phyloP scores from a whole-genome alignment of 2,329 filamentous ascomycete genomes.

The Pyrenophora seminiperda region DNA sequence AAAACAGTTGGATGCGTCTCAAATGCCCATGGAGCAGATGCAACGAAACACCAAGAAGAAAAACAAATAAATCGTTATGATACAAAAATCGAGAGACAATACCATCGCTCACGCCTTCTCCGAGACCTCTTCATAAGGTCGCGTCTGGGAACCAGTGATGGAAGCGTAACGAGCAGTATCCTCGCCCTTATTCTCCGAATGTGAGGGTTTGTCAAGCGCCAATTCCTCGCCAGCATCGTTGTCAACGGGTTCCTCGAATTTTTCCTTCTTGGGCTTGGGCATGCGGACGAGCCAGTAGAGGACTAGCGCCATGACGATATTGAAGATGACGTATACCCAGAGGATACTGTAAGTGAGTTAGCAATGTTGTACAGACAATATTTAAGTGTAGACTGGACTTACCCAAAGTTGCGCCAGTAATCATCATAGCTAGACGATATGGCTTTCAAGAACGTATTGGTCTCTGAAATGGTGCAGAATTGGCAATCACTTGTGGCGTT shows the following conservation, averaged over 20 bases:
- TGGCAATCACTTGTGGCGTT: conserved; percentile 50
- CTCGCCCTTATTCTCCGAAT: conserved; percentile 17
- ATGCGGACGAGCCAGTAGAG: conserved; percentile 62
- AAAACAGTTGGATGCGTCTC: too few relatives aligned
- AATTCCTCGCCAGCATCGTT: conserved; percentile 12
- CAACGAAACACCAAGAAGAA: neutral
- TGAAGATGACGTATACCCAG: conserved; percentile 60
- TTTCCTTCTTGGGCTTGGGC: conserved; percentile 55
- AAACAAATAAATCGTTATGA: neutral
- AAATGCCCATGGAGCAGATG: neutral
- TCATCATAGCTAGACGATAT: conserved; percentile 53
- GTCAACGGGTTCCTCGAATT: conserved; percentile 12
- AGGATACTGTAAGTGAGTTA: conserved; percentile 44
- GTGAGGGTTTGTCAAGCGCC: conserved; percentile 11
- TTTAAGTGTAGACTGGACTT: neutral
- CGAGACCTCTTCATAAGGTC: conserved; percentile 9
- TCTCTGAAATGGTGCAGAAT: conserved; percentile 47
- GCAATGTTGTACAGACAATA: neutral
- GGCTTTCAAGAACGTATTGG: conserved; percentile 50
- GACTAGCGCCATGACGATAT: conserved; percentile 54
- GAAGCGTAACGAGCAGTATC: conserved; percentile 11
- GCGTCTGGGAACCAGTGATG: conserved; percentile 19
- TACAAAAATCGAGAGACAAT: neutral
- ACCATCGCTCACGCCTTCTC: conserved; percentile 20
- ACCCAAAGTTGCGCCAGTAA: conserved; percentile 61